Evolutionary conservation across 345 rosid genomes (phyloP), one percentile per base, ranked within the genome.

Genomic region (Lumnitzera racemosa): DNA sequence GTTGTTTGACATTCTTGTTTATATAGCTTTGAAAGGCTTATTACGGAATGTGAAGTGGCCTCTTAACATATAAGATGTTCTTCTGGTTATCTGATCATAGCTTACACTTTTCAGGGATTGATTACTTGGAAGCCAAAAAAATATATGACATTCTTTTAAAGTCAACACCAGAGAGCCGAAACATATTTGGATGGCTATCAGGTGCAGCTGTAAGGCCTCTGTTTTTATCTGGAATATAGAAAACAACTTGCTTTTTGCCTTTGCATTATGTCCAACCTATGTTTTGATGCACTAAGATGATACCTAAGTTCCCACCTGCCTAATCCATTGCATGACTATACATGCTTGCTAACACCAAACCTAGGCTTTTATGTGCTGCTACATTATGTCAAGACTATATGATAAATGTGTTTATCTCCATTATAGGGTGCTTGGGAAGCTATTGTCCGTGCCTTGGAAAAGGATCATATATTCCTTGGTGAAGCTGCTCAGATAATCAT

Each of bases 401-500:
- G 6, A 50, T 47, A 46, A 48, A 57, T 25, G 47, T 61, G 55
- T 20, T 54, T 48, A 47, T 46, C 53, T 29, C 59, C 55, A 11
- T 61, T 62, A 16, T 63, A 94, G 99, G 99, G 96, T 53, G 67
- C 80, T 49, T 94, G 97, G 99, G 99, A 90, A 70, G 80, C 90
- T 56, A 84, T 88, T 70, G 83, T 88, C 66, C 89, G 66, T 65
- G 78, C 85, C 57, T 86, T 73, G 64, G 96, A 94, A 76, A 90
- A 94, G 68, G 95, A 94, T 76, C 79, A 83, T 68, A 72, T 94
- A 69, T 94, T 55, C 81, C 91, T 90, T 24, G 99, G 99, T 7
- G 97, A 90, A 76, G 99, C 95, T 67, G 95, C 99, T 56, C 97
- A 87, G 64, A 78, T 88, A 59, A 90, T 94, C 46, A 74, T 84